Base-by-base conservation (phyloP, 495 filamentous ascomycete genomes). In the Talaromyces proteolyticus region DNA sequence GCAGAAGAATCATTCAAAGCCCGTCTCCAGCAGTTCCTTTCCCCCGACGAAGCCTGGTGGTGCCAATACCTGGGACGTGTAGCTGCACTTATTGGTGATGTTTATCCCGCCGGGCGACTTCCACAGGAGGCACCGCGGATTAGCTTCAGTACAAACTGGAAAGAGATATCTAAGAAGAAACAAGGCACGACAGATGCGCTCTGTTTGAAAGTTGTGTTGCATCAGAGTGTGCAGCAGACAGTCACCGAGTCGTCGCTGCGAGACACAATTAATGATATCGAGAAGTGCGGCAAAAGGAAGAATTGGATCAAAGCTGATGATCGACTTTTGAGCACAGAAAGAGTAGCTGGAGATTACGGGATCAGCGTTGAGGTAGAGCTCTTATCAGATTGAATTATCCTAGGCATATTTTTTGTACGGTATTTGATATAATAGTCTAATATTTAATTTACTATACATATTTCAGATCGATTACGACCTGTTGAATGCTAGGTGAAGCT, bases 231-330 rank as follows among this genome's bases (percentile, higher is more conserved):
- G 17, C 25, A 40, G 20, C 42, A 52, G 49, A 48, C 54, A 18
- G 19, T 58, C 43, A 49, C 58, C 29, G 57, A 52, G 26, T 60
- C 69, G 29, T 54, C 54, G 26, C 58, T 77, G 11, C 52, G 64
- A 43, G 66, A 69, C 12, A 58, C 61, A 25, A 57, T 73, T 4
- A 62, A 65, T 47, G 62, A 60, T 44, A 59, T 85, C 12, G 68
- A 74, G 48, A 83, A 82, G 59, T 62, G 72, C 4, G 81, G 81
- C 2, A 84, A 84, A 65, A 77, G 67, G 63, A 85, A 81, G 69
- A 73, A 75, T 49, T 81, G 74, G 75, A 55, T 72, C 21, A 51
- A 58, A 20, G 50, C 29, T 21, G 29, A 37, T 11, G 50, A 52
- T 22, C 42, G 42, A 17, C 26, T 47, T n/a, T 24, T 19, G 2